A percentile compares a stretch with the other conserved stretches of the same genome.
Conservation (phyloP, 331 rosid species). For the Erythrophleum ivorense region DNA sequence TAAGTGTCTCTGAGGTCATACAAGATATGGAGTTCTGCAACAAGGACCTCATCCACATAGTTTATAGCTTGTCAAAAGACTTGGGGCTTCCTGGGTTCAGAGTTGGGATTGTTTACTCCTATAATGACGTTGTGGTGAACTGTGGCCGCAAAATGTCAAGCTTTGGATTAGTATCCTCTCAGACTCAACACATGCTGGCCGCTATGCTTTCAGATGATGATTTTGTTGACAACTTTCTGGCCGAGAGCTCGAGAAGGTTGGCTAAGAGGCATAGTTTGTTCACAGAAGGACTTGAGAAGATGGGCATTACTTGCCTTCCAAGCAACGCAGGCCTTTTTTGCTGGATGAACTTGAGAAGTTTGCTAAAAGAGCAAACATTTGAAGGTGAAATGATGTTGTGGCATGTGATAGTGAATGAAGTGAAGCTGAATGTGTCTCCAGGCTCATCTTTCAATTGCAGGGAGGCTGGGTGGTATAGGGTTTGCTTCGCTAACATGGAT, state of each 20-base stretch:
- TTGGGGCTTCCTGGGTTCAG: conserved; percentile 90
- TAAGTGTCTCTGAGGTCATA: conserved; percentile 67
- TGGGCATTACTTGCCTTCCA: conserved; percentile 50
- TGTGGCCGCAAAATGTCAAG: conserved; percentile 79
- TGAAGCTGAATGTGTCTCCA: conserved; percentile 87
- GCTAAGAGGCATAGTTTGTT: conserved; percentile 2
- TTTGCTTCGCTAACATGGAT: conserved; percentile 90
- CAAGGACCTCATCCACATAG: conserved; percentile 64
- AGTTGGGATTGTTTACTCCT: conserved; percentile 87
- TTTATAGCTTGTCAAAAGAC: conserved; percentile 83
- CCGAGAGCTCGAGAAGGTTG: conserved; percentile 1
- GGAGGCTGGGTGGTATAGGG: conserved; percentile 94
- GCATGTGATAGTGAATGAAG: conserved; percentile 68
- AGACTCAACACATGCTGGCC: neutral
- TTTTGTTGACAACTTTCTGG: conserved; percentile 3
- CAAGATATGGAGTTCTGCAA: conserved; percentile 2
- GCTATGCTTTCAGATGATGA: conserved; percentile 7
- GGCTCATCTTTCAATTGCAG: conserved; percentile 79
- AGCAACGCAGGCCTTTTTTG: conserved; percentile 30
- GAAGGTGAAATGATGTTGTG: conserved; percentile 75
- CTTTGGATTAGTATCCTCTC: neutral
- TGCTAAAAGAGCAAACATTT: conserved; percentile 58
- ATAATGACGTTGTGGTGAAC: conserved; percentile 59
- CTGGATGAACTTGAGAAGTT: conserved; percentile 81
- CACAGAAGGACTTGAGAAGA: conserved; percentile 23